These are phyloP conservation scores for Trichoderma afroharzianum DNA, from an alignment of 2,329 filamentous ascomycete genomes.

Conservation along the genomic window DNA sequence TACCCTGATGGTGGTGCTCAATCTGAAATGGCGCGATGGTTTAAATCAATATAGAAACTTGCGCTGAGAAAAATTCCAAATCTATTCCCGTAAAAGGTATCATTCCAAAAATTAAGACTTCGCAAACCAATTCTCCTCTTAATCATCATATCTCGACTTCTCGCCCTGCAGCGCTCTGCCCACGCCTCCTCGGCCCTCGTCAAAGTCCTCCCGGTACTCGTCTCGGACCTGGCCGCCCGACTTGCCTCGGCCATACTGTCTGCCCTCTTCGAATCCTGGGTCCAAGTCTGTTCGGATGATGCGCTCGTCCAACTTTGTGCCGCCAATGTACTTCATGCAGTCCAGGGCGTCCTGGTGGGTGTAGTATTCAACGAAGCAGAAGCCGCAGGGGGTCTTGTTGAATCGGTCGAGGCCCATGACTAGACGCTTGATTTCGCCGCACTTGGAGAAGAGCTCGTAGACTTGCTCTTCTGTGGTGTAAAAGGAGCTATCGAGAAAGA, in stretches of 20 bases:
- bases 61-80: not conserved
- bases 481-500: slow-evolving; percentile 68
- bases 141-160: slow-evolving; percentile 40
- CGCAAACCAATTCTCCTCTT: slow-evolving; percentile 14
- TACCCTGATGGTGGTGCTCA: slow-evolving; percentile 21
- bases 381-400: slow-evolving; percentile 96
- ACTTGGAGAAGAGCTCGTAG: slow-evolving; percentile 93
- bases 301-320: slow-evolving; percentile 95
- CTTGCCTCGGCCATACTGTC: slow-evolving; percentile 93
- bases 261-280: slow-evolving; percentile 90
- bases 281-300: slow-evolving; percentile 95
- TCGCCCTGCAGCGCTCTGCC: slow-evolving; percentile 70
- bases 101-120: slow-evolving; percentile 5
- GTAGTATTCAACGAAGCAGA: slow-evolving; percentile 99
- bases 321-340: slow-evolving; percentile 97
- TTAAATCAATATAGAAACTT: not conserved
- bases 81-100: slow-evolving; percentile 8
- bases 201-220: slow-evolving; percentile 95
- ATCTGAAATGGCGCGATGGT: slow-evolving; percentile 11
- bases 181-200: slow-evolving; percentile 87
- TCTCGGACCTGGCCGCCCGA: slow-evolving; percentile 95
- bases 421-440: slow-evolving; percentile 95
- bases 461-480: slow-evolving; percentile 99
- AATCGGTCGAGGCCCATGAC: slow-evolving; percentile 97
- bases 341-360: slow-evolving; percentile 95